phyloP scores from a whole-genome alignment of 2,329 filamentous ascomycete genomes.

The Diaporthe sp. region DNA sequence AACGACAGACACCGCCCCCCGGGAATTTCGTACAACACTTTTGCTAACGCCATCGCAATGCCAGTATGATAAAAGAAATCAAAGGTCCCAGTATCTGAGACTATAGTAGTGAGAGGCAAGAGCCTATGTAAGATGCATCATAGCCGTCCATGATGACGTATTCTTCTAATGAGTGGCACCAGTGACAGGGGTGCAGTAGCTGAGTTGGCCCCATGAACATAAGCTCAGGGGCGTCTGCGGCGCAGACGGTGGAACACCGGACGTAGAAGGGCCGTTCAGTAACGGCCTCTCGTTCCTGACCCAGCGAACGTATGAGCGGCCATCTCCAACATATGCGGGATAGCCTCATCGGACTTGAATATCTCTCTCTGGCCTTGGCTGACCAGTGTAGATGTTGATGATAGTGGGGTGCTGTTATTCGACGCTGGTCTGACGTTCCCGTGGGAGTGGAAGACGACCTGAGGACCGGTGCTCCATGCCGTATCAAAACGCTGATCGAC shows the following conservation, averaged over 20 bases:
- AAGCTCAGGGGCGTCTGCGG: not conserved
- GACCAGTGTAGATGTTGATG: constrained; percentile 33
- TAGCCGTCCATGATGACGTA: not conserved
- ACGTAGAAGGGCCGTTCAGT: not conserved
- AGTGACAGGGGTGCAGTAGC: not conserved
- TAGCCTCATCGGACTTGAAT: constrained; percentile 19
- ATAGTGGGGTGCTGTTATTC: not conserved
- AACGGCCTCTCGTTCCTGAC: not conserved
- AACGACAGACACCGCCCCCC: constrained; percentile 6
- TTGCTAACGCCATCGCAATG: constrained; percentile 29
- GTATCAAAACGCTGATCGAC: constrained; percentile 11
- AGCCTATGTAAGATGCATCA: not conserved
- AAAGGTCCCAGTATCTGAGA: not conserved
- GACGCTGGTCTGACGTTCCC: not conserved
- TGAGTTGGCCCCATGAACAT: not conserved
- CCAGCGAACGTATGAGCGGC: constrained; percentile 33
- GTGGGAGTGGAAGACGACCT: constrained; percentile 27
- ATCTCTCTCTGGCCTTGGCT: constrained; percentile 23
- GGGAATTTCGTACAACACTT: not conserved
- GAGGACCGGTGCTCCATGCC: constrained; percentile 35
- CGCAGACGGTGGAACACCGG: not conserved
- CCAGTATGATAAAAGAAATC: not conserved
- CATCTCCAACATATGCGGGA: constrained; percentile 27
- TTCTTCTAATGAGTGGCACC: not conserved
- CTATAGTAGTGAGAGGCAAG: not conserved